phyloP scores from a whole-genome alignment of 2,329 filamentous ascomycete genomes.

The Sporothrix dimorphospora region DNA sequence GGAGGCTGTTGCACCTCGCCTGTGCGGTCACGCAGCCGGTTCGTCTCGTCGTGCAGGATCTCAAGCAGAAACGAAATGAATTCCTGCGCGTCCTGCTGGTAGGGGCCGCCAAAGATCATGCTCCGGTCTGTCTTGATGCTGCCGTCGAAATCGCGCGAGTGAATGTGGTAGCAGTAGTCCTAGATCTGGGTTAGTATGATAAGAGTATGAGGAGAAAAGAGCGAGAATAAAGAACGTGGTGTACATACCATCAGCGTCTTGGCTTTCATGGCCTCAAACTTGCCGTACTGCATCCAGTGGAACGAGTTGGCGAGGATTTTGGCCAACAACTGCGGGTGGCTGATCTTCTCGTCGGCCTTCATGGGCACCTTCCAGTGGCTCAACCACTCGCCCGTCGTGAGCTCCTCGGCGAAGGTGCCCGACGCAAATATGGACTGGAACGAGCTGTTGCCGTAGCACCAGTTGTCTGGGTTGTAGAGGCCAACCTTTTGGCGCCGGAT shows the following conservation, averaged over 20 bases:
- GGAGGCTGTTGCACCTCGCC: conserved; percentile 35
- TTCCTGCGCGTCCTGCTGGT: conserved; percentile 91
- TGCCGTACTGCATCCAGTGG: conserved; percentile 58
- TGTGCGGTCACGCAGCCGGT: conserved; percentile 55
- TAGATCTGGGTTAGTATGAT: conserved; percentile 39
- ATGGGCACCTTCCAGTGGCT: conserved; percentile 67
- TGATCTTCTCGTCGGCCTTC: conserved; percentile 60
- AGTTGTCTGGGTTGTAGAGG: conserved; percentile 77
- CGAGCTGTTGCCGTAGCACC: conserved; percentile 91
- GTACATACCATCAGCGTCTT: conserved; percentile 59
- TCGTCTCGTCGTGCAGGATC: conserved; percentile 84
- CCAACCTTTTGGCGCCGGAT: conserved; percentile 63
- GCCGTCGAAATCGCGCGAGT: conserved; percentile 43
- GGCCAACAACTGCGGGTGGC: conserved; percentile 61
- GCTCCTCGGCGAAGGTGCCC: conserved; percentile 65
- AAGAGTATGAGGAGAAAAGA: not conserved
- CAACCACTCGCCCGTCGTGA: conserved; percentile 63
- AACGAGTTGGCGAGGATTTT: conserved; percentile 63
- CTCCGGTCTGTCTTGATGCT: conserved; percentile 40
- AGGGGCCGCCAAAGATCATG: conserved; percentile 67
- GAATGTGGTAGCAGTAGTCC: conserved; percentile 67
- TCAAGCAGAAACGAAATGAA: conserved; percentile 83
- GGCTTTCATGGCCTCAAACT: conserved; percentile 55
- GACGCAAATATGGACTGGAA: conserved; percentile 83
- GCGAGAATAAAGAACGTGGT: conserved; percentile 33